Percentiles rank a stretch among this genome's conserved stretches.
phyloP scores from a whole-genome alignment of 306 rosid species.

The Cucumis hystrix region DNA sequence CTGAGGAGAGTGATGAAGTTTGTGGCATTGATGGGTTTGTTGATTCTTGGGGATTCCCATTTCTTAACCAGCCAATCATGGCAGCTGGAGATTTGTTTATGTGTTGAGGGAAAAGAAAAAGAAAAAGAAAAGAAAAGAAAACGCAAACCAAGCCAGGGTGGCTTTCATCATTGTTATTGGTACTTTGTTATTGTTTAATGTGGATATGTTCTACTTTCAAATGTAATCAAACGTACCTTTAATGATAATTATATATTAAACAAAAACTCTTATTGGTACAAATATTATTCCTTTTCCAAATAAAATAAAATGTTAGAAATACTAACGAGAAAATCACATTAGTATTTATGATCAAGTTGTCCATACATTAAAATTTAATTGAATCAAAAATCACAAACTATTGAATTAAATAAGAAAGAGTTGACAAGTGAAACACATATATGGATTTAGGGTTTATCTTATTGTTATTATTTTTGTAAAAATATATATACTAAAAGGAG shows the following conservation, averaged over 20 bases:
- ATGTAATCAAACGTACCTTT: neutral
- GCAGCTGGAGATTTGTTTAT: slow-evolving; percentile 20
- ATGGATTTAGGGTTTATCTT: no score
- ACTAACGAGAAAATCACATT: no score
- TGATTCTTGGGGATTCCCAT: slow-evolving; percentile 11
- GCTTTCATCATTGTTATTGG: neutral
- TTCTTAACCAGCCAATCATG: slow-evolving; percentile 21
- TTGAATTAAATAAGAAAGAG: no score
- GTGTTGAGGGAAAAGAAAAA: neutral
- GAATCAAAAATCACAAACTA: no score
- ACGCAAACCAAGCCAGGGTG: neutral
- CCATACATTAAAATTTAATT: no score
- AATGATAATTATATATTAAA: neutral
- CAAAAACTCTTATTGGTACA: neutral
- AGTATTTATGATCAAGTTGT: no score
- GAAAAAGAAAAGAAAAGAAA: no score
- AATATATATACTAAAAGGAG: no score
- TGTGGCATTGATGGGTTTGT: slow-evolving; percentile 11
- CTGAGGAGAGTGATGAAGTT: neutral
- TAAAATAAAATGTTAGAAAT: no score
- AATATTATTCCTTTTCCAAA: no score
- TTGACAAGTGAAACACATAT: no score
- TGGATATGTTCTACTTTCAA: neutral
- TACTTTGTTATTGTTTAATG: neutral
- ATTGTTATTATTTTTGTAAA: no score